Percentiles rank a stretch among this genome's conserved stretches.
These are phyloP conservation scores for Heterobasidion annosum DNA, from an alignment of 1,284 basidiomycete genomes.

Conservation along the genomic window DNA sequence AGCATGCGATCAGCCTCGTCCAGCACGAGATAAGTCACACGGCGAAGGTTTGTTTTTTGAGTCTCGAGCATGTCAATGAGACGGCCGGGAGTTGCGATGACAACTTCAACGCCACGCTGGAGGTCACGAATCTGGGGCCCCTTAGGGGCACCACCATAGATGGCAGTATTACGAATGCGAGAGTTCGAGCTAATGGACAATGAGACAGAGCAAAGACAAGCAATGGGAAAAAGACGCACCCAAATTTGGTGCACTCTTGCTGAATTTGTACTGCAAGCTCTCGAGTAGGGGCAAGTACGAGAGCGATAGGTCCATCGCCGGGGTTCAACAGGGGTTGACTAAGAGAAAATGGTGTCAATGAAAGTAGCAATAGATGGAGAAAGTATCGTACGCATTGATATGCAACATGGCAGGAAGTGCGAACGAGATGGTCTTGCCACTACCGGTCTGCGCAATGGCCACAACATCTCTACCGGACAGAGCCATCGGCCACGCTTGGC, in stretches of 20 bases:
- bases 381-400: slow-evolving; percentile 81
- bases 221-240: slow-evolving; percentile 33
- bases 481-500: slow-evolving; percentile 98
- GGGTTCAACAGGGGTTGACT: slow-evolving; percentile 90
- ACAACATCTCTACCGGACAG: slow-evolving; percentile 90
- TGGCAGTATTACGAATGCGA: slow-evolving; percentile 94
- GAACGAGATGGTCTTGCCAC: slow-evolving; percentile 97
- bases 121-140: slow-evolving; percentile 97
- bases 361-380: not conserved
- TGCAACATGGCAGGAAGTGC: slow-evolving; percentile 98
- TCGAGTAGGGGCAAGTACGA: slow-evolving; percentile 95
- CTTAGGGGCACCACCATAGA: slow-evolving; percentile 98
- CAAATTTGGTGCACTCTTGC: slow-evolving; percentile 97
- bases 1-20: slow-evolving; percentile 99
- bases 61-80: slow-evolving; percentile 94
- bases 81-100: slow-evolving; percentile 87
- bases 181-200: slow-evolving; percentile 65
- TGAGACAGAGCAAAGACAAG: not conserved
- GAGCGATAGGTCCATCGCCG: slow-evolving; percentile 95
- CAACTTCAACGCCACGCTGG: slow-evolving; percentile 93
- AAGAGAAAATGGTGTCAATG: slow-evolving; percentile 2
- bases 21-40: slow-evolving; percentile 97
- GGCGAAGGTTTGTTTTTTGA: slow-evolving; percentile 91
- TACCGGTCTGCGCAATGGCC: slow-evolving; percentile 95
- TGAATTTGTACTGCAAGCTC: slow-evolving; percentile 99